Evolutionary conservation across 1,139 yeast genomes (phyloP).

Genomic region (Geotrichum armillariae): DNA sequence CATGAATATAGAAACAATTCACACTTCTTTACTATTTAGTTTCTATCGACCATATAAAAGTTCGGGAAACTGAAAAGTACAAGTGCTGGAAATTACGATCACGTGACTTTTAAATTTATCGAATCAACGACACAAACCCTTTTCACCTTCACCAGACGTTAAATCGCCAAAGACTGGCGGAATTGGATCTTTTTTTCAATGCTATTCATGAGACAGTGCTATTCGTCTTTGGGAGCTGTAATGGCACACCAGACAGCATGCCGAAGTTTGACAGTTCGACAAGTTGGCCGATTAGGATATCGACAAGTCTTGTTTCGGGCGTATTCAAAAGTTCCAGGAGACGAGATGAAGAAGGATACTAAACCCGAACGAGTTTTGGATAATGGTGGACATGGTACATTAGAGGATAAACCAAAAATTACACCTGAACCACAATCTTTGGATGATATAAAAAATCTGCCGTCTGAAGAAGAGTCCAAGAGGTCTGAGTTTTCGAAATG

Average conservation of each 20-base stretch:
- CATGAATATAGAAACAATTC: background rate
- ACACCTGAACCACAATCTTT: background rate
- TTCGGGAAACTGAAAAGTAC: no score
- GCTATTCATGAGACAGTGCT: slow-evolving; percentile 1
- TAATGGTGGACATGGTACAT: slow-evolving; percentile 10
- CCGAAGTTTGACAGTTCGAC: background rate
- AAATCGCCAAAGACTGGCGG: background rate
- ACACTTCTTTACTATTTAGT: background rate
- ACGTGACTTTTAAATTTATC: background rate
- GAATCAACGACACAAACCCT: no score
- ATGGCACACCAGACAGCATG: slow-evolving; percentile 1
- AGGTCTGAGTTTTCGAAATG: slow-evolving; percentile 55
- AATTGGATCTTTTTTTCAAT: background rate
- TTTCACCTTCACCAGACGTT: no score
- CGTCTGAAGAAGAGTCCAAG: slow-evolving; percentile 46
- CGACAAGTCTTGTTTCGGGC: background rate
- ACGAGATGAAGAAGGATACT: background rate
- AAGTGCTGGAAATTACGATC: background rate
- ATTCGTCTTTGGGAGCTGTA: background rate
- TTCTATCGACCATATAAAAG: background rate
- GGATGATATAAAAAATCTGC: slow-evolving; percentile 34
- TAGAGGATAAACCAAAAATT: slow-evolving; percentile 9
- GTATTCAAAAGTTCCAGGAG: background rate
- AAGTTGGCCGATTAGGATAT: background rate
- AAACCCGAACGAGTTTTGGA: slow-evolving; percentile 8